phyloP scores from a whole-genome alignment of 495 filamentous ascomycete species.

The Aspergillus olivimuriae region DNA sequence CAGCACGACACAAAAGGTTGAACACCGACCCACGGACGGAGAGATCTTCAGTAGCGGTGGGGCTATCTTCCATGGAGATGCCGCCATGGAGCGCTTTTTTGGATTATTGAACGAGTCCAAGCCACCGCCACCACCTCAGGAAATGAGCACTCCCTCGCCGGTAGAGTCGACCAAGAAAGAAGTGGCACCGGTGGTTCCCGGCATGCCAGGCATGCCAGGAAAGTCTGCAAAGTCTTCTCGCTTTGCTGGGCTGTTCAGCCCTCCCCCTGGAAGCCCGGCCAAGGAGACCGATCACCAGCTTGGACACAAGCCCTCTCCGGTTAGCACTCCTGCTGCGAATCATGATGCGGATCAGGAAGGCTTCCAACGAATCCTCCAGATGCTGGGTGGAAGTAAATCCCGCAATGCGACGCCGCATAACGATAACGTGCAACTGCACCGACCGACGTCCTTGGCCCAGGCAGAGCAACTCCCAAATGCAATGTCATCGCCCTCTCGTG shows the following conservation, averaged over 20 bases:
- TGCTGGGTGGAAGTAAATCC: slow-evolving; percentile 56
- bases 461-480: slow-evolving; percentile 27
- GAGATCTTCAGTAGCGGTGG: slow-evolving; percentile 32
- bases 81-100: slow-evolving; percentile 75
- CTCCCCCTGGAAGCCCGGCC: slow-evolving; percentile 50
- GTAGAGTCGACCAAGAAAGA: slow-evolving; percentile 16
- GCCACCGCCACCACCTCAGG: slow-evolving; percentile 18
- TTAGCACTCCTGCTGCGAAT: slow-evolving; percentile 38
- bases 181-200: background rate
- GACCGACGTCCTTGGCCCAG: slow-evolving; percentile 23
- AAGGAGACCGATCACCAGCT: slow-evolving; percentile 45
- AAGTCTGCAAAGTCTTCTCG: slow-evolving; percentile 56
- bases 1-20: slow-evolving; percentile 21
- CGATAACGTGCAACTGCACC: slow-evolving; percentile 22
- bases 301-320: slow-evolving; percentile 20
- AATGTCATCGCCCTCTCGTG: slow-evolving; percentile 32
- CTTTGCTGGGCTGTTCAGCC: slow-evolving; percentile 77
- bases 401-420: slow-evolving; percentile 37
- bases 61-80: slow-evolving; percentile 47
- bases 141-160: slow-evolving; percentile 17
- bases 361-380: slow-evolving; percentile 80
- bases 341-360: slow-evolving; percentile 78
- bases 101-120: slow-evolving; percentile 54
- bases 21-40: slow-evolving; percentile 29
- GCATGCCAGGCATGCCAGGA: slow-evolving; percentile 1